Evolutionary conservation across 805 yeast species (phyloP).

Genomic region (Saturnispora saitoi): DNA sequence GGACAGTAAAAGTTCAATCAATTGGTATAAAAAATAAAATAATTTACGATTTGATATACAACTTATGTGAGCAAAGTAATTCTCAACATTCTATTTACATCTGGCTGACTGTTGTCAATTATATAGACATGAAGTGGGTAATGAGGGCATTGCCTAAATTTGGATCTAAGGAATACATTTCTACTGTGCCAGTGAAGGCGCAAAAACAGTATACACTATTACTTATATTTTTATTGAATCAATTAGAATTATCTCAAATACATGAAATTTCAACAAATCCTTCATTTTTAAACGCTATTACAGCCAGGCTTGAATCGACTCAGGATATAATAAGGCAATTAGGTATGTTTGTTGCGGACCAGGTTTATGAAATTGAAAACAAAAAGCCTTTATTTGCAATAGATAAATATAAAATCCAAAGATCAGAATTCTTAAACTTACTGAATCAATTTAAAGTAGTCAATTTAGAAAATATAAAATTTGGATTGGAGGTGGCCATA

Average conservation of each 20-base stretch:
- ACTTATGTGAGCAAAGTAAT: slow-evolving; percentile 2
- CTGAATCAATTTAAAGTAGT: background rate
- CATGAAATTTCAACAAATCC: slow-evolving; percentile 28
- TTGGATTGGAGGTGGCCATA: slow-evolving; percentile 9
- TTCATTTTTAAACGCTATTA: slow-evolving; percentile 41
- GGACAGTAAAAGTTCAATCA: background rate
- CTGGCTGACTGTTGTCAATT: slow-evolving; percentile 3
- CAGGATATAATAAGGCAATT: slow-evolving; percentile 37
- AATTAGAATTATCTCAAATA: slow-evolving; percentile 20
- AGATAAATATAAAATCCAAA: slow-evolving; percentile 17
- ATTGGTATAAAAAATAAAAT: background rate
- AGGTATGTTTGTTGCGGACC: slow-evolving; percentile 53
- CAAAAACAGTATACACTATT: slow-evolving; percentile 46
- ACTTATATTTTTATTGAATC: slow-evolving; percentile 31
- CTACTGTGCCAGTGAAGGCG: slow-evolving; percentile 28
- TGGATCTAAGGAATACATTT: slow-evolving; percentile 20
- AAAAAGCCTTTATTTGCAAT: slow-evolving; percentile 27
- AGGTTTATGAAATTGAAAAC: slow-evolving; percentile 29
- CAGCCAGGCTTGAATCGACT: slow-evolving; percentile 44
- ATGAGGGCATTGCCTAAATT: slow-evolving; percentile 13
- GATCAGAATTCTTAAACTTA: slow-evolving; percentile 9
- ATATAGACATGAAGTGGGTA: background rate
- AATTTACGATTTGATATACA: background rate
- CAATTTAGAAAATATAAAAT: background rate
- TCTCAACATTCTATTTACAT: slow-evolving; percentile 2